These are phyloP conservation scores for Chlorophyllum brunneum DNA, from an alignment of 768 basidiomycete species.

Conservation along the genomic window DNA sequence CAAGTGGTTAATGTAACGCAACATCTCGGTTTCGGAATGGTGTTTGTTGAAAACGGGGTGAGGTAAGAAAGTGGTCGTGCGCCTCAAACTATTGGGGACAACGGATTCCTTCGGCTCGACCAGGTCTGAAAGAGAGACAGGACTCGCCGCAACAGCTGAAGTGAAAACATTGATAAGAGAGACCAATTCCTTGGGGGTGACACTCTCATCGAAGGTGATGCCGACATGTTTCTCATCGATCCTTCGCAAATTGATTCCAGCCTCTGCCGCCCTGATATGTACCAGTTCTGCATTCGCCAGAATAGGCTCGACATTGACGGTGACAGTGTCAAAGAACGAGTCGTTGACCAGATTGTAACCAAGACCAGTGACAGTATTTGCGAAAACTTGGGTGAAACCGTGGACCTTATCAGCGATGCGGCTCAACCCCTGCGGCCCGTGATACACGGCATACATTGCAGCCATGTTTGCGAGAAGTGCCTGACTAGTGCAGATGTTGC, in stretches of 20 bases:
- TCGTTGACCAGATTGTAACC: constrained; percentile 73
- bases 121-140: constrained; percentile 44
- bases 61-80: constrained; percentile 68
- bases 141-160: constrained; percentile 49
- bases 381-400: constrained; percentile 76
- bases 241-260: constrained; percentile 79
- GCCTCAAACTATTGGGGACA: constrained; percentile 54
- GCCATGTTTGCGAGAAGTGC: constrained; percentile 99
- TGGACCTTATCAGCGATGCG: constrained; percentile 92
- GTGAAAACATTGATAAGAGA: constrained; percentile 81
- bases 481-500: constrained; percentile 97
- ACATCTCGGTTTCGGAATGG: constrained; percentile 98
- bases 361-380: constrained; percentile 56
- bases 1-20: constrained; percentile 92
- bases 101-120: constrained; percentile 37
- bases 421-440: constrained; percentile 82
- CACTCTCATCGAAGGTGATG: constrained; percentile 90
- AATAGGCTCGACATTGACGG: constrained; percentile 65
- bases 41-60: constrained; percentile 95
- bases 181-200: constrained; percentile 69
- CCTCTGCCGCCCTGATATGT: constrained; percentile 61
- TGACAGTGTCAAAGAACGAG: constrained; percentile 91
- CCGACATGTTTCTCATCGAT: constrained; percentile 77
- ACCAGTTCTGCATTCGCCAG: constrained; percentile 53
- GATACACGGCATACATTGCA: constrained; percentile 97